These are phyloP conservation scores for Trapa bicornis DNA, from an alignment of 345 rosid genomes.

Conservation along the genomic window DNA sequence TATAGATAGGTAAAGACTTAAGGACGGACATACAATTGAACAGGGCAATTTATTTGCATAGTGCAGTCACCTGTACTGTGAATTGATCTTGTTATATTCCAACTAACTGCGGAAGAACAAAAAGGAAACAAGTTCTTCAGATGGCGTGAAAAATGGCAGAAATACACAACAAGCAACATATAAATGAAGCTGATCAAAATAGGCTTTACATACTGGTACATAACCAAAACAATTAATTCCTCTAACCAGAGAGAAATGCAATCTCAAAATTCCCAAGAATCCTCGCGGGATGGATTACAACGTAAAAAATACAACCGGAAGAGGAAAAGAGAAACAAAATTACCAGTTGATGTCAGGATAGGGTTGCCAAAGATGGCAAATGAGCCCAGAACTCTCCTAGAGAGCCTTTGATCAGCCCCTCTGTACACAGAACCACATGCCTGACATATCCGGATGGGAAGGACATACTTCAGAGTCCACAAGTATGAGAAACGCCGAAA, in stretches of 20 bases:
- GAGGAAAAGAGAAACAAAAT: not conserved
- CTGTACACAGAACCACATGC: slow-evolving; percentile 16
- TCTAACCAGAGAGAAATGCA: not conserved
- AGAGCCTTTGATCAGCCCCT: slow-evolving; percentile 38
- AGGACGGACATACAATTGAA: not conserved
- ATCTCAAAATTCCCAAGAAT: not conserved
- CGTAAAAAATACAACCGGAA: no score
- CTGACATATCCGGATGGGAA: slow-evolving; percentile 23
- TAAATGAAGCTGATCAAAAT: not conserved
- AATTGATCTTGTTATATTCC: slow-evolving; percentile 44
- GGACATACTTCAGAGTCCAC: not conserved
- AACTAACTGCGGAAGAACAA: slow-evolving; percentile 28
- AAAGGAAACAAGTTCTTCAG: slow-evolving; percentile 31
- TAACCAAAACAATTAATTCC: not conserved
- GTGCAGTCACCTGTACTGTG: slow-evolving; percentile 59
- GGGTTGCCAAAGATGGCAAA: slow-evolving; percentile 15
- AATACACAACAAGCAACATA: not conserved
- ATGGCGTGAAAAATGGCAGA: slow-evolving; percentile 23
- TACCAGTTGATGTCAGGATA: slow-evolving; percentile 28
- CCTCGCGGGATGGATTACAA: no score
- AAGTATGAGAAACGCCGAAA: not conserved
- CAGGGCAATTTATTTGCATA: not conserved
- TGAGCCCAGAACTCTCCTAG: slow-evolving; percentile 20
- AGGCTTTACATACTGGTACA: not conserved
- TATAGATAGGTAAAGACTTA: not conserved